Evolutionary conservation across 148 eudicot species (phyloP), one percentile per base, ranked within the genome.

Genomic region (Persicaria maculosa): DNA sequence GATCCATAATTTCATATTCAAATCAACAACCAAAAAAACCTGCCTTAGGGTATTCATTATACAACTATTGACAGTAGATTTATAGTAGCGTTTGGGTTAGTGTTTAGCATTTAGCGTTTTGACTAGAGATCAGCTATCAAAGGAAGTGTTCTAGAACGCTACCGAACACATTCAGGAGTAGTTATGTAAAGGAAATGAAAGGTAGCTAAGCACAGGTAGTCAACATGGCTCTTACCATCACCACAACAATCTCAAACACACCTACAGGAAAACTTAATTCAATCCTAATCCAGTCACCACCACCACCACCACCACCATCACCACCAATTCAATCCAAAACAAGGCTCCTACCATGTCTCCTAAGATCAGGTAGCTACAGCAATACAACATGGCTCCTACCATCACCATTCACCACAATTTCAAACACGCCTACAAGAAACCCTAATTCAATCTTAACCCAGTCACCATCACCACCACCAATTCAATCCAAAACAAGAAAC

Each of bases 221-320:
- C 11, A 48, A 48, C 52, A 48, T 48, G 52, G 9, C 52, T 12
- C 52, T 0, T 10, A 48, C 11, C 52, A 48, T 48, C 12, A 12
- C 11, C 9, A 7, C 52, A 48, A 8, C 4, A 61, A 61, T 44
- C 68, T 31, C 1, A 31, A 31, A 0, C 36, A 31, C 36, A 31
- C 36, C 36, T 31, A 31, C 40, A 31, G 2, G 40, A 31, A 31
- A 31, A 31, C 40, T 3, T 31, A 31, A 31, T 31, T 31, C 11
- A 31, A 62, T 44, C 68, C 43, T 62, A 62, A 31, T 62, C 68
- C 68, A 65, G 19, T 65, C 47, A 62, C n/a, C 36, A 65, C 16
- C 46, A 65, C 0, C 36, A 40, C 44, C 45, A 64, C 0, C 46
- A 65, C 0, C 36, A 40, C 44, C 45, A 64, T 0, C 45, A 14